A percentile compares a stretch with the other conserved stretches of the same genome.
These are phyloP conservation scores for Mycena belliarum DNA, from an alignment of 768 basidiomycete species.

Conservation along the genomic window DNA sequence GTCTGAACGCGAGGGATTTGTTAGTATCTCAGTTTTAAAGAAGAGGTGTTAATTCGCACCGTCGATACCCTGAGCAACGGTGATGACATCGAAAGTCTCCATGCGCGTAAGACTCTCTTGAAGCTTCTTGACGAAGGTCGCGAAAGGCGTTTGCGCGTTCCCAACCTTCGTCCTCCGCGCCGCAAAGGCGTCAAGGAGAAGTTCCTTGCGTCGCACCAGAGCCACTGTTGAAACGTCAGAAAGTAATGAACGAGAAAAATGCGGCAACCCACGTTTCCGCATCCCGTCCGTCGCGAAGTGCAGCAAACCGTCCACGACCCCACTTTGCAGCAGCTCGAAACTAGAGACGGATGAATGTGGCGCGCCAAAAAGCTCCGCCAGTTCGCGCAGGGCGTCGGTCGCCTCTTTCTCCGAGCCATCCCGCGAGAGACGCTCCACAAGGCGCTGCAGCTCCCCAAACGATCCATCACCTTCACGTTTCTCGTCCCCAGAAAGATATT, in stretches of 20 bases:
- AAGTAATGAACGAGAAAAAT: slow-evolving; percentile 3
- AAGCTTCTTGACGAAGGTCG: slow-evolving; percentile 88
- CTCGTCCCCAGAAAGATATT: slow-evolving; percentile 63
- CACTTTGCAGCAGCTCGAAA: slow-evolving; percentile 94
- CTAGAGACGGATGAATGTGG: slow-evolving; percentile 84
- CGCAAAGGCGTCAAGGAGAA: slow-evolving; percentile 80
- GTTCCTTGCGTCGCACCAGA: slow-evolving; percentile 65
- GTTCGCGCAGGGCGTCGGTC: slow-evolving; percentile 59
- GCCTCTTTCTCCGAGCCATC: slow-evolving; percentile 65
- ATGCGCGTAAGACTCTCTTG: slow-evolving; percentile 95
- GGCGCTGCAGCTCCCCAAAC: slow-evolving; percentile 58
- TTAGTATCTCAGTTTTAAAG: neutral
- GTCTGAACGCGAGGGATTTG: slow-evolving; percentile 44
- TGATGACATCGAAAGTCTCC: slow-evolving; percentile 94
- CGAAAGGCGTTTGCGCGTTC: slow-evolving; percentile 57
- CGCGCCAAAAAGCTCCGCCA: slow-evolving; percentile 81
- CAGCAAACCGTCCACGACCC: slow-evolving; percentile 85
- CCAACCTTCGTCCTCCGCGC: slow-evolving; percentile 47
- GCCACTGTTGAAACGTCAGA: slow-evolving; percentile 48
- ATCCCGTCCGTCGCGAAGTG: slow-evolving; percentile 74
- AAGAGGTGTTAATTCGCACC: slow-evolving; percentile 45
- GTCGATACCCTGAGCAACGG: slow-evolving; percentile 80
- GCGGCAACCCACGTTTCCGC: slow-evolving; percentile 50
- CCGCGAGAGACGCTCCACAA: slow-evolving; percentile 66
- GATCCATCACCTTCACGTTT: slow-evolving; percentile 60